Base-by-base conservation (phyloP, 768 basidiomycete genomes). In the Harrya chromipes region DNA sequence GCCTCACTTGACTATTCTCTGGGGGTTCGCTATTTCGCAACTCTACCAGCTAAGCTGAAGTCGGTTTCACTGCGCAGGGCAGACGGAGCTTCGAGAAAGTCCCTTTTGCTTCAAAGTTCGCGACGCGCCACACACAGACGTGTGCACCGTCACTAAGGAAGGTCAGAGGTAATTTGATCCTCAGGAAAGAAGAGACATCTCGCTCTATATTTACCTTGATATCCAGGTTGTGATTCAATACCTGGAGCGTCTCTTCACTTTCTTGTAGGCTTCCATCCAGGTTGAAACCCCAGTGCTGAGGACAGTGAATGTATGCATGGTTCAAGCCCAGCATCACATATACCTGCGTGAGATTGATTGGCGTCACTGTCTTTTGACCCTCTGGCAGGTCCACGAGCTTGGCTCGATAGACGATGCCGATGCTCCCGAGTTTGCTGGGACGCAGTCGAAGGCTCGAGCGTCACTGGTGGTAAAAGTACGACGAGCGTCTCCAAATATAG, bases 271-370 rank as follows among this genome's bases (percentile, higher is more conserved):
- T 87, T 1, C 83, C 86, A 29, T 87, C 83, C 11, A 89, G 77
- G 60, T 90, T 89, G 72, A 88, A 89, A 24, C 87, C 87, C 85
- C 86, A 89, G 64, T 89, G 87, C 85, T 89, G 50, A 42, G 29
- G 23, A 26, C 4, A 19, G 12, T 44, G 26, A 45, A 43, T 40
- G 21, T 17, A 17, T 6, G 39, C 2, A 36, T n/a, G 8, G 6
- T 31, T 5, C 31, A 7, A 8, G 33, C 35, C 16, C 37, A 4
- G n/a, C n/a, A 16, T 3, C 47, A 38, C 51, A 52, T 74, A 33
- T 56, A 85, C 85, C 77, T 88, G 86, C 7, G 87, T 87, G 13
- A 89, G 65, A 60, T 90, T 90, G 43, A 89, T 72, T 0, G 87
- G 86, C 5, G 86, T 88, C 5, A 89, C 83, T 56, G 58, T 52